These are phyloP conservation scores for Darksidea phi DNA, from an alignment of 495 filamentous ascomycete genomes.

Conservation along the genomic window DNA sequence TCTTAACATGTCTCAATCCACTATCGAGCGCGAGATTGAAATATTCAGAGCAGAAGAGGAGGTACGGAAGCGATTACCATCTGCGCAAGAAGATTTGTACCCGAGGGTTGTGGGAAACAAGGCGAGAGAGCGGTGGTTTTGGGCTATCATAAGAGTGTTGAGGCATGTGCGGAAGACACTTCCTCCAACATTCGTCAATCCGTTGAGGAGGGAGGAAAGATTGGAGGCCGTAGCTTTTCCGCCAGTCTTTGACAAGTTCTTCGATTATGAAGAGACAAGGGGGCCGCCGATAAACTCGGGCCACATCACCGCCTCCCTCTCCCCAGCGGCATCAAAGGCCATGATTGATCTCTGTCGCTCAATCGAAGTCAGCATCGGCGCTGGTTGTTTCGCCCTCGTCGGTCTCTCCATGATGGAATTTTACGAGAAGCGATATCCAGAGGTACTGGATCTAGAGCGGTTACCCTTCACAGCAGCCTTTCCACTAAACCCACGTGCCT, in stretches of 20 bases:
- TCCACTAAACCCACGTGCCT: slow-evolving; percentile 43
- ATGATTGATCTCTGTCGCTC: slow-evolving; percentile 38
- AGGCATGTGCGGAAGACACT: slow-evolving; percentile 40
- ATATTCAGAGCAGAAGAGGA: slow-evolving; percentile 15
- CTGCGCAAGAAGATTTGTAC: slow-evolving; percentile 45
- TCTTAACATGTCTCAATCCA: slow-evolving; percentile 31
- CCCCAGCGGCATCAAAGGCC: slow-evolving; percentile 22
- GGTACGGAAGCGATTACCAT: slow-evolving; percentile 33
- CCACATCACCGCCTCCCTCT: slow-evolving; percentile 23
- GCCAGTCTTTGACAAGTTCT: slow-evolving; percentile 34
- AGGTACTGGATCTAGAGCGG: slow-evolving; percentile 30
- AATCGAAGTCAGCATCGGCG: slow-evolving; percentile 39
- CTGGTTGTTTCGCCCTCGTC: slow-evolving; percentile 42
- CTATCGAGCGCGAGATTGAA: slow-evolving; percentile 11
- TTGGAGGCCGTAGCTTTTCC: slow-evolving; percentile 11
- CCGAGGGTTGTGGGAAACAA: slow-evolving; percentile 35
- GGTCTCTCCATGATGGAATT: slow-evolving; percentile 45
- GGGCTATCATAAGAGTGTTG: slow-evolving; percentile 42
- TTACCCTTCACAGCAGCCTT: slow-evolving; percentile 42
- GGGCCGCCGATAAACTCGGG: slow-evolving; percentile 38
- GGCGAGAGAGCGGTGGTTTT: slow-evolving; percentile 43
- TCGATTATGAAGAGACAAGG: slow-evolving; percentile 37
- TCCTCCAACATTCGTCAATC: slow-evolving; percentile 41
- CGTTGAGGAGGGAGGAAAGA: slow-evolving; percentile 26
- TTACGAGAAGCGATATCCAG: slow-evolving; percentile 36